Evolutionary conservation across 768 basidiomycete species (phyloP).

Genomic region (Pilatotrama ljubarskyi): DNA sequence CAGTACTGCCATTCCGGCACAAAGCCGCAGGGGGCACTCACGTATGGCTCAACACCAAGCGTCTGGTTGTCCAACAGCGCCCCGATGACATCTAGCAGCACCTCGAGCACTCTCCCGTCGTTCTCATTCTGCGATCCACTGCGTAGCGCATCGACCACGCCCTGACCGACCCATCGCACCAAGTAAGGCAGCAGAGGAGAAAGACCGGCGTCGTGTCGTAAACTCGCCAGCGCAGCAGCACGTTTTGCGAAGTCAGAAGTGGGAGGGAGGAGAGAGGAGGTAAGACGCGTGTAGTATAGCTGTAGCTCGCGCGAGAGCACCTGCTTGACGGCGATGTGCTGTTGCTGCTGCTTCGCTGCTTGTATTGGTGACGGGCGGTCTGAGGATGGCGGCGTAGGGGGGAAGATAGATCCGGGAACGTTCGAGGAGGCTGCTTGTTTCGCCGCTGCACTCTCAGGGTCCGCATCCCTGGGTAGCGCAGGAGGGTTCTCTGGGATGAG

Average conservation of each 20-base stretch:
- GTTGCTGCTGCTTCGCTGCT: constrained; percentile 47
- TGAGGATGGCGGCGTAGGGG: constrained; percentile 32
- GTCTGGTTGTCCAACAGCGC: constrained; percentile 85
- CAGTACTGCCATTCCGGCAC: background rate
- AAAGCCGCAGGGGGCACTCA: constrained; percentile 43
- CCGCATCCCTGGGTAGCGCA: constrained; percentile 62
- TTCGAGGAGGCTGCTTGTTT: constrained; percentile 18
- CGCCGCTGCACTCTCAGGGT: constrained; percentile 33
- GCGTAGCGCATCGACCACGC: constrained; percentile 65
- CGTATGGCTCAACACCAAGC: constrained; percentile 95
- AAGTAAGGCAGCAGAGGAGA: constrained; percentile 92
- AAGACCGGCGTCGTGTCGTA: constrained; percentile 87
- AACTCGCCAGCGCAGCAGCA: constrained; percentile 85
- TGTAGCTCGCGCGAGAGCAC: constrained; percentile 93
- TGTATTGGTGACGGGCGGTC: constrained; percentile 31
- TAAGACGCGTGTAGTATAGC: constrained; percentile 91
- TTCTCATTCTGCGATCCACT: constrained; percentile 52
- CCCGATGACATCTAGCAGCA: constrained; percentile 80
- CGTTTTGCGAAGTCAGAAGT: constrained; percentile 67
- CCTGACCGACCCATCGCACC: constrained; percentile 92
- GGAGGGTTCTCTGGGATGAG: constrained; percentile 95
- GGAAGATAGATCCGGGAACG: constrained; percentile 30
- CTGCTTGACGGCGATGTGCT: constrained; percentile 84
- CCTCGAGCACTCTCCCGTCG: constrained; percentile 74
- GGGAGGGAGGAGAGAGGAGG: constrained; percentile 77